Base-by-base conservation (phyloP, 2,329 filamentous ascomycete species). In the Cyphellophora attinorum region DNA sequence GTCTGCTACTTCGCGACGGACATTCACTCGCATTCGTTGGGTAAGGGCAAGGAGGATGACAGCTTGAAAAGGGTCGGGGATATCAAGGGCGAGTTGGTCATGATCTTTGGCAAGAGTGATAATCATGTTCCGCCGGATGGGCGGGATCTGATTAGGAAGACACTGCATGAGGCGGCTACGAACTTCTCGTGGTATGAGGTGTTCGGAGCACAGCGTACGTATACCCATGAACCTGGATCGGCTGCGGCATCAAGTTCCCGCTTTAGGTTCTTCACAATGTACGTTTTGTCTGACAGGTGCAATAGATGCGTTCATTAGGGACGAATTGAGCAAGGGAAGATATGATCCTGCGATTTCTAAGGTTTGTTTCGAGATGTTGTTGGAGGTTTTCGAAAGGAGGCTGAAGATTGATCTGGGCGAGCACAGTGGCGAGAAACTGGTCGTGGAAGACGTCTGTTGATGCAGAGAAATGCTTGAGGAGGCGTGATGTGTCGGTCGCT, bases 1-100 rank as follows among this genome's bases (percentile, higher is more conserved):
- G 81, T 93, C 18, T 80, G 85, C 56, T 96, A 86, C 65, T 95
- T 95, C 60, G 85, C 85, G 6, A 95, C 88, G 5, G 89, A 95
- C 61, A 78, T 95, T 34, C 89, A 95, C 64, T 75, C 68, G 44
- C 72, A 74, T 38, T 85, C 79, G 6, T 72, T 96, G 1, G 89
- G 85, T 15, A 71, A 74, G 39, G 63, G 74, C 46, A 74, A 74
- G 55, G 66, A 65, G 14, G 79, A 83, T 52, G 72, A 82, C 50
- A 73, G 67, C 44, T 54, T 84, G 29, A 58, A 64, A 11, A 57
- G 77, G 30, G 70, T 84, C 11, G 55, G 59, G 5, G 75, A 81
- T 46, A 81, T 93, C 57, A 76, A 76, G 53, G 82, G 76, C 11
- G 88, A 95, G 58, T 62, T 91, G 11, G 70, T 84, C 39, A 81